Evolutionary conservation across 805 yeast species (phyloP).

Genomic region (Wickerhamomyces ciferrii): DNA sequence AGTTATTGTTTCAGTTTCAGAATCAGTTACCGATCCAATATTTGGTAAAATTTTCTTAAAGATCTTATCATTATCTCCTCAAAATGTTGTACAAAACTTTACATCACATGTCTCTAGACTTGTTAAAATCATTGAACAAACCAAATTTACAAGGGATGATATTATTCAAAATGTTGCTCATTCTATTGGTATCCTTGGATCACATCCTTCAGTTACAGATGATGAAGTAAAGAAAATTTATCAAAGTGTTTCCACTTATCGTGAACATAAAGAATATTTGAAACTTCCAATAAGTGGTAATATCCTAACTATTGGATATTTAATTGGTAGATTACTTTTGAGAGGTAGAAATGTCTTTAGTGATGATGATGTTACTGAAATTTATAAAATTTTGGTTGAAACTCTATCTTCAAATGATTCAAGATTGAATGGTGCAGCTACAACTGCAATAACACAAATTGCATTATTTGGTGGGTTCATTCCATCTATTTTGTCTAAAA

Average conservation of each 20-base stretch:
- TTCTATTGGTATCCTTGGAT: conserved; percentile 42
- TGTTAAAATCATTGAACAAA: conserved; percentile 14
- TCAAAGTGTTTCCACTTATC: conserved; percentile 3
- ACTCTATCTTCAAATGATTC: conserved; percentile 7
- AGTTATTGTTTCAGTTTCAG: conserved; percentile 10
- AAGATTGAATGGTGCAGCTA: conserved; percentile 11
- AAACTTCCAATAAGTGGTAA: conserved; percentile 8
- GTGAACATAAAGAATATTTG: background rate
- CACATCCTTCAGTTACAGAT: conserved; percentile 29
- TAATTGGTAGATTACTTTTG: conserved; percentile 38
- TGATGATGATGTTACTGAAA: background rate
- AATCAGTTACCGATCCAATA: conserved; percentile 18
- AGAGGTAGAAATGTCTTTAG: conserved; percentile 8
- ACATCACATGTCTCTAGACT: conserved; percentile 19
- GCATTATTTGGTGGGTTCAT: conserved; percentile 33
- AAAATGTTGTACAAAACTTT: conserved; percentile 3
- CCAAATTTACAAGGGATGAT: conserved; percentile 13
- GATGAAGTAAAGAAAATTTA: background rate
- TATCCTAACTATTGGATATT: conserved; percentile 33
- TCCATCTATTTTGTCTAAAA: conserved; percentile 2
- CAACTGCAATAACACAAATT: conserved; percentile 27
- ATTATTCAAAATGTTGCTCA: conserved; percentile 34
- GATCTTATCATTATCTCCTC: conserved; percentile 19
- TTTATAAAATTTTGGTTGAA: conserved; percentile 1
- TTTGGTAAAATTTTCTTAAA: conserved; percentile 30